Evolutionary conservation across 2,329 filamentous ascomycete species (phyloP), one percentile per base, ranked within the genome.

Genomic region (Coniochaeta prunicola): DNA sequence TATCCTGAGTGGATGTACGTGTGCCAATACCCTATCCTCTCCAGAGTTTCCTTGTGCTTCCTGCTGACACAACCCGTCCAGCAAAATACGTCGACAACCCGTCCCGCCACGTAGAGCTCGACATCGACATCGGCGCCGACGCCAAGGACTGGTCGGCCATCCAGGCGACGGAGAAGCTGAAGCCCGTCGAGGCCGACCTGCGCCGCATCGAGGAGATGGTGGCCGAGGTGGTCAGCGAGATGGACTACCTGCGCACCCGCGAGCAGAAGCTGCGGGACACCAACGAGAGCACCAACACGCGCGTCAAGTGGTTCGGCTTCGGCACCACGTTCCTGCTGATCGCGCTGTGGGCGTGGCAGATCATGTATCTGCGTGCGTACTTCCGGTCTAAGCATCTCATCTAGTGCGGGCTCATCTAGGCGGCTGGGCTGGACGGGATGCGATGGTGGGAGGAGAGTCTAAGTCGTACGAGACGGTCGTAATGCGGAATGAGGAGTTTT

Each of bases 201-300:
- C 88, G 92, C 69, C 87, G 92, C 66, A 90, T 97, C 70, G 92
- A 96, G 74, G 94, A 97, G 77, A 83, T 93, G 71, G 89, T 96
- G 40, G 82, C 80, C 64, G 93, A 97, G 78, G 86, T 97, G 64
- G 93, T 97, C 55, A 76, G 76, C 63, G 93, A 97, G 82, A 96
- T 99, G 93, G 93, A 97, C 64, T 99, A 97, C 77, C 84, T 99
- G 68, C 85, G 94, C 65, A 69, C 75, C 40, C 85, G 94, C 68
- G 94, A 99, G 81, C 92, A 96, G 84, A 96, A 91, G 80, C 83
- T 99, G 68, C 84, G 94, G 73, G 93, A 99, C 78, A 99, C 94
- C 67, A 99, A 99, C 76, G 94, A 99, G 87, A 97, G 93, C 81
- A 99, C 94, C 65, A 99, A 99, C 78, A 94, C 90, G 77, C 86